A percentile compares a stretch with the other conserved stretches of the same genome.
phyloP scores from a whole-genome alignment of 1,284 basidiomycete species.

The Austroboletus niveus region DNA sequence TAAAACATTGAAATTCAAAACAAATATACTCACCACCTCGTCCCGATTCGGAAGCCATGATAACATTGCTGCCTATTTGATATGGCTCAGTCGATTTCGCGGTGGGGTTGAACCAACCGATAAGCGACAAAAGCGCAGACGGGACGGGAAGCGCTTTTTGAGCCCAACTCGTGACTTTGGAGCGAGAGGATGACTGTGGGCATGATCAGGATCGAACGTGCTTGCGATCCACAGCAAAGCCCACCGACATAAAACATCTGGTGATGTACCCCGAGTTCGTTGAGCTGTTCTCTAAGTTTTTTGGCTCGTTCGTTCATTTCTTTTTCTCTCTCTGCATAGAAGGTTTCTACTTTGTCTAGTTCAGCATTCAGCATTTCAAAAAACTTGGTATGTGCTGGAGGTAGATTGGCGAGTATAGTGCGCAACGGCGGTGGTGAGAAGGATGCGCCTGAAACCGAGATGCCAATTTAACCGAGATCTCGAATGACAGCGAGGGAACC shows the following conservation, averaged over 20 bases:
- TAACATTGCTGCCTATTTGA: background rate
- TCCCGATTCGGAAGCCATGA: slow-evolving; percentile 18
- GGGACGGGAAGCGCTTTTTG: slow-evolving; percentile 6
- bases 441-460: slow-evolving; percentile 3
- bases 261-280: slow-evolving; percentile 72
- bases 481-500: background rate
- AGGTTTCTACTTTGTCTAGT: slow-evolving; percentile 79
- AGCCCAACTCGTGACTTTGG: slow-evolving; percentile 10
- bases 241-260: slow-evolving; percentile 59
- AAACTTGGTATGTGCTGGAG: slow-evolving; percentile 65
- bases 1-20: background rate
- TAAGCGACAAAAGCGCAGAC: slow-evolving; percentile 7
- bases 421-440: slow-evolving; percentile 38
- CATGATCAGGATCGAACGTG: background rate
- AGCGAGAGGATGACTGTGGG: slow-evolving; percentile 15
- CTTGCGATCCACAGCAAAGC: background rate
- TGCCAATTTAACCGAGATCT: no score
- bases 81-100: background rate
- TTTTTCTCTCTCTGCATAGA: slow-evolving; percentile 74
- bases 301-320: slow-evolving; percentile 59
- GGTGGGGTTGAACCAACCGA: background rate
- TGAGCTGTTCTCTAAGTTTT: slow-evolving; percentile 68
- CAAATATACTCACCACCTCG: slow-evolving; percentile 11
- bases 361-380: slow-evolving; percentile 74
- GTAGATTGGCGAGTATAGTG: slow-evolving; percentile 51